A percentile compares a stretch with the other conserved stretches of the same genome.
These are phyloP conservation scores for Voacanga thouarsii DNA, from an alignment of 257 asterid species.

Conservation along the genomic window DNA sequence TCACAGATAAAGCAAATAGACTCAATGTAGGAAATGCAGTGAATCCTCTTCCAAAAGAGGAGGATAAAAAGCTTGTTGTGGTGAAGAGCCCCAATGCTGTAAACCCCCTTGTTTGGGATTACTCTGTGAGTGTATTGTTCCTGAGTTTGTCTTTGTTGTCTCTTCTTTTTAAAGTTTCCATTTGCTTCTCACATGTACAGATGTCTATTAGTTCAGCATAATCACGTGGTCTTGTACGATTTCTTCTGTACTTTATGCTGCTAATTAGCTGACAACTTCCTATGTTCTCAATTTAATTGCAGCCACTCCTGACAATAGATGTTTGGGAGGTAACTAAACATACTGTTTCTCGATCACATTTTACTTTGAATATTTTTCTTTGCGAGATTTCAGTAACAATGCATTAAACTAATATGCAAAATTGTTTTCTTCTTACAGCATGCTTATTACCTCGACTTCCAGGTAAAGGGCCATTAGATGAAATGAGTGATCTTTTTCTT, in stretches of 20 bases:
- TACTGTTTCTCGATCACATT: background rate
- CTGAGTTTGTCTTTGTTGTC: background rate
- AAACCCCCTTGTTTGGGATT: constrained; percentile 94
- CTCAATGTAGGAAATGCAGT: constrained; percentile 74
- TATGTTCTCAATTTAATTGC: constrained; percentile 32
- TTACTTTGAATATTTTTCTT: background rate
- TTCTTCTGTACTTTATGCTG: background rate
- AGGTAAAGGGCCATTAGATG: constrained; percentile 43
- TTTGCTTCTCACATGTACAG: background rate
- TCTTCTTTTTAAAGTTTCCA: background rate
- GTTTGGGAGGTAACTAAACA: constrained; percentile 85
- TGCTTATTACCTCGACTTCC: constrained; percentile 87
- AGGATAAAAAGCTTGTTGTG: constrained; percentile 79
- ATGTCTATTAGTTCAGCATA: background rate
- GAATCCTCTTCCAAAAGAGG: constrained; percentile 73
- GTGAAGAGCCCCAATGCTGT: constrained; percentile 96
- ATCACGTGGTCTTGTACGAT: background rate
- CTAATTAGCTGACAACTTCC: constrained; percentile 8
- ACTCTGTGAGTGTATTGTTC: constrained; percentile 53
- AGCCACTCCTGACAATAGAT: constrained; percentile 93
- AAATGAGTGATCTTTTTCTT: constrained; percentile 10
- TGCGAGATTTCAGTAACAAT: background rate
- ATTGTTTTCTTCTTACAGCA: constrained; percentile 47
- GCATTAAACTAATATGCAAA: constrained; percentile 1
- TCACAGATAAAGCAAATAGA: constrained; percentile 79